Base-by-base conservation (phyloP, 768 basidiomycete genomes). In the Mycena albidolilacea region DNA sequence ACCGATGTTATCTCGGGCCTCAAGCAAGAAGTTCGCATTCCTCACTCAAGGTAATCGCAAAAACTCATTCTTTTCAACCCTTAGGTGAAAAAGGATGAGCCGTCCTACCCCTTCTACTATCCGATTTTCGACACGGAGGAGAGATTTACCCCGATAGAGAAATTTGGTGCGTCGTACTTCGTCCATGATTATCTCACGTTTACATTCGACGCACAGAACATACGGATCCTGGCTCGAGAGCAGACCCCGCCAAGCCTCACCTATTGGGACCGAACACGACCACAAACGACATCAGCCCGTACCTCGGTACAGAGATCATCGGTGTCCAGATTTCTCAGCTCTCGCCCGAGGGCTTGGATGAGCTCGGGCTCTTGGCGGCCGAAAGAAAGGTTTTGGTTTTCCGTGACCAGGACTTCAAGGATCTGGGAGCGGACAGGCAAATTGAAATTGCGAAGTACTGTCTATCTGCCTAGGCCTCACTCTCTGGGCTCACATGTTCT, bases 371-470 rank as follows among this genome's bases (percentile, higher is more conserved):
- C 7, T 85, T 82, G 69, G 82, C 87, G 48, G 90, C 87, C 1
- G 86, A 90, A 79, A 78, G 88, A 55, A 90, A 89, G 78, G 83
- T 90, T 43, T 77, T 91, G 11, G 62, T 90, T 7, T 89, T 90
- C 84, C 85, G 90, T 21, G 85, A 90, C 79, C 90, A 91, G 73
- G 87, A 91, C 78, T 90, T 91, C 81, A 90, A 89, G 80, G 89
- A 90, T 71, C 71, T 90, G 23, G 80, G 81, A 1, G 83, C 87
- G 9, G 88, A 90, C 52, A 79, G 83, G 67, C 89, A 90, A 73
- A 86, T 90, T 70, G 89, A 87, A 76, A 85, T 89, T 46, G 86
- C 87, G 9, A 83, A 79, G 87, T 85, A 30, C 30, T 30, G 30
- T 30, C 30, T 30, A 30, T 30, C 30, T 30, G 1, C 30, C 30